These are phyloP conservation scores for Paxillus involutus DNA, from an alignment of 768 basidiomycete species.

Conservation along the genomic window DNA sequence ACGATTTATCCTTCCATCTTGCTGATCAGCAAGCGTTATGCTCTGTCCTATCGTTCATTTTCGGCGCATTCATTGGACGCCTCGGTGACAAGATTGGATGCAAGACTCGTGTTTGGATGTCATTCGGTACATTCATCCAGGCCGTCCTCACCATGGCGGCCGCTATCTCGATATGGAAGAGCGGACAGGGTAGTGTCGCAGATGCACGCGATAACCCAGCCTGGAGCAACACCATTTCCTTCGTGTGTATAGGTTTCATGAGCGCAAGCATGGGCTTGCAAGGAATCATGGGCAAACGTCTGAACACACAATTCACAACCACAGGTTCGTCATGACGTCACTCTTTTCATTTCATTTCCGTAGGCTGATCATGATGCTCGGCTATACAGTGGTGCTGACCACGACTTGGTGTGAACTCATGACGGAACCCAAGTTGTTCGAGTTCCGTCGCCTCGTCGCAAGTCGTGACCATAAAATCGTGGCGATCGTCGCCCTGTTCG, in stretches of 20 bases:
- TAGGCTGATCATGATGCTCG: background rate
- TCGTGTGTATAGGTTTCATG: conserved; percentile 74
- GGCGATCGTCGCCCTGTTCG: conserved; percentile 66
- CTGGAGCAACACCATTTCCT: conserved; percentile 69
- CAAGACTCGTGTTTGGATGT: conserved; percentile 74
- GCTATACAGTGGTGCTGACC: conserved; percentile 67
- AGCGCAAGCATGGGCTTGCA: conserved; percentile 78
- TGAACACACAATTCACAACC: conserved; percentile 78
- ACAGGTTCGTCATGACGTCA: conserved; percentile 50
- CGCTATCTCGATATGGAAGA: conserved; percentile 71
- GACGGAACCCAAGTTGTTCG: conserved; percentile 77
- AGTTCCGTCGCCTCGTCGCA: conserved; percentile 45
- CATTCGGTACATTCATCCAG: conserved; percentile 70
- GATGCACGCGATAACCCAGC: conserved; percentile 57
- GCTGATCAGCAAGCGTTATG: conserved; percentile 83
- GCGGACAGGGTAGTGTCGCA: conserved; percentile 55
- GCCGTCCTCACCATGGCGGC: conserved; percentile 73
- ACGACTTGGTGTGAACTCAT: conserved; percentile 89
- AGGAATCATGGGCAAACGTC: conserved; percentile 80
- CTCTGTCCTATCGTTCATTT: conserved; percentile 75
- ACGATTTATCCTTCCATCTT: conserved; percentile 66
- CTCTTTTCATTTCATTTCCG: background rate
- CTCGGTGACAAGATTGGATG: conserved; percentile 81
- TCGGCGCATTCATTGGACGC: conserved; percentile 76
- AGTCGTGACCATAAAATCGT: conserved; percentile 73